phyloP scores from a whole-genome alignment of 768 basidiomycete species.

The Trametes sanguinea region DNA sequence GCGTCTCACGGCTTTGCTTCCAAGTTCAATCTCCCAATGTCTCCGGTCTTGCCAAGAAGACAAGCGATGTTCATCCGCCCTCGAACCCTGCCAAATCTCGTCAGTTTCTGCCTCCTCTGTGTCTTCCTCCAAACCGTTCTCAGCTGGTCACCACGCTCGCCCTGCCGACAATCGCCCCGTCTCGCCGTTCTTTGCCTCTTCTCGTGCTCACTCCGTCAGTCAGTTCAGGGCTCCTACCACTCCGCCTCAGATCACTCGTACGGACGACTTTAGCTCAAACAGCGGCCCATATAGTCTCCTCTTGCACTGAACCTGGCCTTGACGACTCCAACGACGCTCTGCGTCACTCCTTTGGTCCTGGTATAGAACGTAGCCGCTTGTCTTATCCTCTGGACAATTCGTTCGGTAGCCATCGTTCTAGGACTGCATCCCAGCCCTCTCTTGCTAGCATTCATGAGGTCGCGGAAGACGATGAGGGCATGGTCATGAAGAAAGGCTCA shows the following conservation, averaged over 20 bases:
- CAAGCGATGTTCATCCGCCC: neutral
- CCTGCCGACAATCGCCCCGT: slow-evolving; percentile 19
- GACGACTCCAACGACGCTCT: neutral
- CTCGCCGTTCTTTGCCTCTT: slow-evolving; percentile 24
- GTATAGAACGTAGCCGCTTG: slow-evolving; percentile 2
- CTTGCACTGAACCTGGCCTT: neutral
- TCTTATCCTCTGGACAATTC: slow-evolving; percentile 5
- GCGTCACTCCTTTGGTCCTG: neutral
- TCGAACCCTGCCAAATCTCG: slow-evolving; percentile 6
- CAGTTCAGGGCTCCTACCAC: slow-evolving; percentile 15
- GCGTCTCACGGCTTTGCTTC: neutral
- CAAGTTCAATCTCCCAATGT: slow-evolving; percentile 31
- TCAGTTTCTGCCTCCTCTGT: slow-evolving; percentile 7
- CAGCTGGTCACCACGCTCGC: slow-evolving; percentile 4
- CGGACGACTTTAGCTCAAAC: slow-evolving; percentile 25
- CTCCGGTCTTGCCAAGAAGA: slow-evolving; percentile 21
- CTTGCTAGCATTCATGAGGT: slow-evolving; percentile 27
- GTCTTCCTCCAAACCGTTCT: slow-evolving; percentile 17
- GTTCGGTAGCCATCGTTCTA: slow-evolving; percentile 4
- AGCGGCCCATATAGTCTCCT: slow-evolving; percentile 29
- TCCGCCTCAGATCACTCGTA: slow-evolving; percentile 10
- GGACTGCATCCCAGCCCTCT: slow-evolving; percentile 22
- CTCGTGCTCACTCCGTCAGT: slow-evolving; percentile 4
- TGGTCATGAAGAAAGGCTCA: neutral
- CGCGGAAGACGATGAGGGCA: slow-evolving; percentile 15